Conservation (phyloP, 306 rosid species). For the Oxytropis ochrocephala region DNA sequence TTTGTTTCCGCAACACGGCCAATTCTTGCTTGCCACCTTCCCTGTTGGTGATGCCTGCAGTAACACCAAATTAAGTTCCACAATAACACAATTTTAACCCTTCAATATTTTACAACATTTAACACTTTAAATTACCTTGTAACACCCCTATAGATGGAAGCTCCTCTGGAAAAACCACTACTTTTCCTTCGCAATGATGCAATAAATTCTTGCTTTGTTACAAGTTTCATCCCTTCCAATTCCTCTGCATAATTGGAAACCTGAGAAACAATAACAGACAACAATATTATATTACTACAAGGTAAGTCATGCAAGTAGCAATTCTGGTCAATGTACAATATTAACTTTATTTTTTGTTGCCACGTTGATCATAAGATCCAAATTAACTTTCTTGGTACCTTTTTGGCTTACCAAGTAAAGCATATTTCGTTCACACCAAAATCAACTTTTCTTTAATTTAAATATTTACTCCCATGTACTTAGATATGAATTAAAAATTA, state of each 20-base stretch:
- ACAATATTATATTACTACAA: not conserved
- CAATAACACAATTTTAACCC: not conserved
- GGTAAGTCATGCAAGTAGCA: not conserved
- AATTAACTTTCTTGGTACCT: not conserved
- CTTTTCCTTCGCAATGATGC: conserved; percentile 97
- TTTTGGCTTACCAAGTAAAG: conserved; percentile 11
- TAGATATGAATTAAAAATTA: conserved; percentile 2
- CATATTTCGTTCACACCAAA: conserved; percentile 16
- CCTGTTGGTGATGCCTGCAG: conserved; percentile 96
- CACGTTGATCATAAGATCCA: not conserved
- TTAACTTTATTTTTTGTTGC: not conserved
- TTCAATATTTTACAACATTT: not conserved
- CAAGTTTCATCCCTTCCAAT: conserved; percentile 85
- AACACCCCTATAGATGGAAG: conserved; percentile 89
- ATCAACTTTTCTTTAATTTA: not conserved
- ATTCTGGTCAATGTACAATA: not conserved
- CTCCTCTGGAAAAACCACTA: conserved; percentile 96
- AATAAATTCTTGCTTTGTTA: conserved; percentile 90
- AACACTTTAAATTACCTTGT: conserved; percentile 50
- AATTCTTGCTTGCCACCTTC: conserved; percentile 98
- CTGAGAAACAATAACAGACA: conserved; percentile 25
- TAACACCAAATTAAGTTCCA: too few relatives aligned
- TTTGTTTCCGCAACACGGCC: conserved; percentile 99
- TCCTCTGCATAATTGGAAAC: conserved; percentile 65
- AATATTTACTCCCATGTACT: not conserved